Evolutionary conservation across 768 basidiomycete species (phyloP).

Genomic region (Gelatoporia subvermispora): DNA sequence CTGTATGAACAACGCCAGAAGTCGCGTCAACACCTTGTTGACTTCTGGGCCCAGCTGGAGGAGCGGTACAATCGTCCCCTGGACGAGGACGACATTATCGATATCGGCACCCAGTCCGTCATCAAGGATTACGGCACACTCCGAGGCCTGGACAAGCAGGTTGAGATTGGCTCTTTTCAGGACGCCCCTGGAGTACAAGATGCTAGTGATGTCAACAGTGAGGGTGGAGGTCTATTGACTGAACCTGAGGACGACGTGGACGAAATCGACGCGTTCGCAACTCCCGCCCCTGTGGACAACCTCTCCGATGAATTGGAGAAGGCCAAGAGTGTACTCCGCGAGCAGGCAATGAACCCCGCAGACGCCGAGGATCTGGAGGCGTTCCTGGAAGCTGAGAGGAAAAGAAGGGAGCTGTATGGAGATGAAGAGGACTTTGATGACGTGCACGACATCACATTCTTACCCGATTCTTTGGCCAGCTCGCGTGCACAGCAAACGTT

Average conservation of each 20-base stretch:
- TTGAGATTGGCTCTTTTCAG: slow-evolving; percentile 49
- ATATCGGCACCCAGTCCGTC: slow-evolving; percentile 55
- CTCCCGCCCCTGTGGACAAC: slow-evolving; percentile 26
- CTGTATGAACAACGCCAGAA: slow-evolving; percentile 56
- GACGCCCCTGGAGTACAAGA: slow-evolving; percentile 20
- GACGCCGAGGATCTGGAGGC: slow-evolving; percentile 62
- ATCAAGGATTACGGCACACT: slow-evolving; percentile 70
- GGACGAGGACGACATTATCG: slow-evolving; percentile 78
- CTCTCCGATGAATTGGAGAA: slow-evolving; percentile 28
- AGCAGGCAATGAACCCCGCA: slow-evolving; percentile 36
- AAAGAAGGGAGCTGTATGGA: slow-evolving; percentile 44
- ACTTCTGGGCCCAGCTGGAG: slow-evolving; percentile 64
- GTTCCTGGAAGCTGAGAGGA: slow-evolving; percentile 62
- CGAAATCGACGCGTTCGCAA: slow-evolving; percentile 49
- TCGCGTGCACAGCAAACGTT: no score
- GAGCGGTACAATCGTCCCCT: slow-evolving; percentile 61
- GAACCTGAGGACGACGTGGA: slow-evolving; percentile 46
- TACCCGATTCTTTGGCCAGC: no score
- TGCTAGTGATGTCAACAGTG: slow-evolving; percentile 33
- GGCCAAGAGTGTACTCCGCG: slow-evolving; percentile 38
- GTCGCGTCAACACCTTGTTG: slow-evolving; percentile 50
- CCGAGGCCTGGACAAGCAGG: slow-evolving; percentile 34
- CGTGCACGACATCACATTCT: no score
- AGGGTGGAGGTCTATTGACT: slow-evolving; percentile 29
- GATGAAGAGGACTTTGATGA: slow-evolving; percentile 39